Base-by-base conservation (phyloP, 2,329 filamentous ascomycete species). In the Botryotinia convoluta region DNA sequence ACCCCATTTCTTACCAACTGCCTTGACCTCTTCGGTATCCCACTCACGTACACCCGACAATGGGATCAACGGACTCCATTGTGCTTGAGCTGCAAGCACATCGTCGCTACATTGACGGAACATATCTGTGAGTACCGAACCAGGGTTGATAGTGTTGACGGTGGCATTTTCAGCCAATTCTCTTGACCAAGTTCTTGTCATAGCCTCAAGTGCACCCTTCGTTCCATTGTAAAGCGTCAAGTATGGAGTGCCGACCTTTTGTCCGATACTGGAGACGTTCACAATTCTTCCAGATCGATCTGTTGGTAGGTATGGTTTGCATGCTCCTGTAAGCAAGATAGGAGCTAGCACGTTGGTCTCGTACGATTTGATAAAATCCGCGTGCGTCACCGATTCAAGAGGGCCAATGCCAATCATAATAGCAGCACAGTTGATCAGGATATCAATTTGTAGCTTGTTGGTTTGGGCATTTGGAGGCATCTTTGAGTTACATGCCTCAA, bases 361-460 rank as follows among this genome's bases (percentile, higher is more conserved):
- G 84, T 93, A 96, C 68, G 92, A 89, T 75, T 86, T 83, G 64
- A 89, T 86, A 83, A 95, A 96, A 79, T 93, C 87, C 10, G 85
- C 85, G 7, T 84, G 79, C 7, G 86, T 87, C 74, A 93, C 87
- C 48, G 91, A 86, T 68, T 88, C 86, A 32, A 92, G 82, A 45
- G 85, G 81, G 4, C 69, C 69, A 78, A 90, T 88, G 83, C 94
- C 94, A 61, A 88, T 83, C 57, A 88, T 84, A 20, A 89, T 83
- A 73, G 92, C 93, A 39, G 94, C 93, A 82, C 95, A 95, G 87
- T 97, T 95, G 84, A 97, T 85, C 72, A 97, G 85, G 74, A 96
- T 93, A 83, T 96, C 93, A 78, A 97, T 86, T 78, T 90, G 88
- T 80, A 93, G 87, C 74, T 82, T 79, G 79, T 88, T 84, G 75